Base-by-base conservation (phyloP, 257 asterid species). In the Anisodus acutangulus region DNA sequence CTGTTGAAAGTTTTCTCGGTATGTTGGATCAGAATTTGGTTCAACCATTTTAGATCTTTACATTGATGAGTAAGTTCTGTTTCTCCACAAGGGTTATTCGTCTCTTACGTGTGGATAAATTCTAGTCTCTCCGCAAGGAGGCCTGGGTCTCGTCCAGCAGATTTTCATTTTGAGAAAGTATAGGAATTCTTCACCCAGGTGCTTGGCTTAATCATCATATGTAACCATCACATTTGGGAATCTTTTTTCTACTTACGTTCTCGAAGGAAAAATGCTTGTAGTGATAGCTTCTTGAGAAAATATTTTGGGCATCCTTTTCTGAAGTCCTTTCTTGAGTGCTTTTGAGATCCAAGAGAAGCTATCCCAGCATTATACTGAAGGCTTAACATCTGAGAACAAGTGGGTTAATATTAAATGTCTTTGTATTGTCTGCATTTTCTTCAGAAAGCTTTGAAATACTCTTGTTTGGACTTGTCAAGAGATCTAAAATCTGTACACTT, bases 61-160 rank as follows among this genome's bases (percentile, higher is more conserved):
- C 81, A 22, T 49, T 74, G 45, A 49, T 49, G 41, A 74, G 43
- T 31, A 74, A 49, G 45, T 45, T 74, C 62, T 22, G 43, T 74
- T 74, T 22, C 81, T 74, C 43, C 7, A 7, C 8, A 22, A 51
- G 62, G 81, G 81, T 74, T 74, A 49, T 74, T 74, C 81, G 45
- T 74, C 62, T 74, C 45, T 49, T 74, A 49, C 22, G 59, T 72
- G 81, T 51, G 10, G n/a, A 74, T 51, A 74, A 6, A 74, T 74
- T 51, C 62, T 49, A 49, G 81, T 74, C 45, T 51, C 45, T 49
- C 45, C 22, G 16, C 62, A 49, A 51, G 19, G 43, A 6, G 62
- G 81, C 81, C 17, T 49, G 43, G 60, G 45, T 11, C 22, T 43
- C 11, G 8, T 13, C 4, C 62, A 74, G 22, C 45, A 53, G 22